phyloP scores from a whole-genome alignment of 306 rosid genomes.

The Quercus robur region DNA sequence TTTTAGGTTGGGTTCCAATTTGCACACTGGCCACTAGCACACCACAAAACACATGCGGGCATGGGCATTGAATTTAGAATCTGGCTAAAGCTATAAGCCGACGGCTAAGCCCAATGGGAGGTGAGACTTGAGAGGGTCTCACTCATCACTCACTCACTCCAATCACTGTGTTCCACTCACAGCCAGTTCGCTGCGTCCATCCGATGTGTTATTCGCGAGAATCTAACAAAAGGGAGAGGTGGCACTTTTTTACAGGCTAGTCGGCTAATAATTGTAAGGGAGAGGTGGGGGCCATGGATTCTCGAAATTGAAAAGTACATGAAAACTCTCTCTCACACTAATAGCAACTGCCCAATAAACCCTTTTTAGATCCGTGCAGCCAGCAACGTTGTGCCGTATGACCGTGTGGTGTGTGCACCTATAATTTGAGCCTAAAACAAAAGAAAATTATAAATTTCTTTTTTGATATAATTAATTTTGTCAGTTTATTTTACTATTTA shows the following conservation, averaged over 20 bases:
- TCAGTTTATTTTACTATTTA: no score
- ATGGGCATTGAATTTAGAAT: neutral
- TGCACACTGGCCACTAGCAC: neutral
- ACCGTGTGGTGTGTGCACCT: no score
- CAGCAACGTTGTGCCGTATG: no score
- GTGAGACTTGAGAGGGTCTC: neutral
- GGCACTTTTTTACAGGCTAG: neutral
- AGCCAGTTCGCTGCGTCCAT: conserved; percentile 16
- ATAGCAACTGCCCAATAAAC: neutral
- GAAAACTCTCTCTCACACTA: neutral
- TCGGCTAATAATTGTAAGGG: neutral
- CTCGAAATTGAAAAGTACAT: neutral
- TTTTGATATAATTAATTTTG: no score
- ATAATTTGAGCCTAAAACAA: no score
- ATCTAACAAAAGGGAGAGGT: neutral
- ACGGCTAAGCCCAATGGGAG: neutral
- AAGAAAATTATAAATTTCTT: no score
- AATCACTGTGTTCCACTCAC: neutral
- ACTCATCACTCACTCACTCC: neutral
- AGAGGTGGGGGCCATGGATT: neutral
- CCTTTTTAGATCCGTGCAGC: neutral
- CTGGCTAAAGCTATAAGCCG: neutral
- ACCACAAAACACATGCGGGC: neutral
- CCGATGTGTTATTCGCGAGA: neutral
- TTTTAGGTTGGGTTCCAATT: no score